phyloP scores from a whole-genome alignment of 257 asterid genomes.

The Misopates orontium region DNA sequence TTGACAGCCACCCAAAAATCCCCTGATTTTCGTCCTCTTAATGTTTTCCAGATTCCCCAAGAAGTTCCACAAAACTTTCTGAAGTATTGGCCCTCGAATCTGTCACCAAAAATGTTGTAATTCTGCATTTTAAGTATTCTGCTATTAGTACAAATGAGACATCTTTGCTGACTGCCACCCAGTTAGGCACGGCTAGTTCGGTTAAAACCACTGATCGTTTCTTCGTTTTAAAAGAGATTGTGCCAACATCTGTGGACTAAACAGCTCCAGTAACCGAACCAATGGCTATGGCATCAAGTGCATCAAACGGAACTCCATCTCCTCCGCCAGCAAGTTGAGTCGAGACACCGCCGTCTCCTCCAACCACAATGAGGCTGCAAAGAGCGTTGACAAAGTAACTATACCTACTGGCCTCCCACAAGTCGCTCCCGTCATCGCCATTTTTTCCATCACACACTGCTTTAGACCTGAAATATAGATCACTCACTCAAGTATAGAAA shows the following conservation, averaged over 20 bases:
- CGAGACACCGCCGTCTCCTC: conserved; percentile 43
- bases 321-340: conserved; percentile 19
- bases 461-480: conserved; percentile 38
- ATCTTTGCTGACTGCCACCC: conserved; percentile 46
- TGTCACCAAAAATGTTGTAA: conserved; percentile 41
- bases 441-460: conserved; percentile 40
- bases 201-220: conserved; percentile 28
- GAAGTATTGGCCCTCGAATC: conserved; percentile 41
- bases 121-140: conserved; percentile 38
- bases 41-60: conserved; percentile 43
- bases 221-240: conserved; percentile 33
- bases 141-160: conserved; percentile 40
- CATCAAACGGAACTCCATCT: no score
- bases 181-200: conserved; percentile 41
- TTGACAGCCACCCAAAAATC: conserved; percentile 54
- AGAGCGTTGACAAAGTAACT: conserved; percentile 35
- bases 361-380: conserved; percentile 48
- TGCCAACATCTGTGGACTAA: conserved; percentile 47
- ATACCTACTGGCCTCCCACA: conserved; percentile 55
- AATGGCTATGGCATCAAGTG: conserved; percentile 40
- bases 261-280: conserved; percentile 38
- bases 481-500: no score
- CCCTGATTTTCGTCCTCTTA: conserved; percentile 39
- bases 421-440: conserved; percentile 20
- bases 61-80: conserved; percentile 29